Percentiles rank a stretch among this genome's conserved stretches.
Evolutionary conservation across 805 yeast species (phyloP).

Genomic region (Candida mattraensis): DNA sequence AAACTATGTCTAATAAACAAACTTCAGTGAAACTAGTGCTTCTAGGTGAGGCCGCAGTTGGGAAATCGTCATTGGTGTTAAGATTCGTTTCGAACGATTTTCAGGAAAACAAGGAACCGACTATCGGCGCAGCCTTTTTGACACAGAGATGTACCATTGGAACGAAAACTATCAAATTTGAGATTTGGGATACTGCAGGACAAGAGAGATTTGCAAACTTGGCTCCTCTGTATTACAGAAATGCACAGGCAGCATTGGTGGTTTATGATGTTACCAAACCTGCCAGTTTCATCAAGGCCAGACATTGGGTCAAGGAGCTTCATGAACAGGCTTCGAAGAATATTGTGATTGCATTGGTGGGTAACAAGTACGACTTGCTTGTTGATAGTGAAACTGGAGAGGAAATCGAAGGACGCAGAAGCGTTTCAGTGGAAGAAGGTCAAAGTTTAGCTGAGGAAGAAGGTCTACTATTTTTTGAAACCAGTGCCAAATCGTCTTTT

Average conservation of each 20-base stretch:
- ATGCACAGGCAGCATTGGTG: slow-evolving; percentile 95
- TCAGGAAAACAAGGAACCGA: slow-evolving; percentile 96
- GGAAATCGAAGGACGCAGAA: slow-evolving; percentile 57
- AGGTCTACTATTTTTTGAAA: slow-evolving; percentile 85
- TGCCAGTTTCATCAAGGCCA: slow-evolving; percentile 90
- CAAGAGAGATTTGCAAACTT: slow-evolving; percentile 95
- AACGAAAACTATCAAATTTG: slow-evolving; percentile 83
- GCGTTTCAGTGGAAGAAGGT: slow-evolving; percentile 86
- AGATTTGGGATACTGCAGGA: slow-evolving; percentile 97
- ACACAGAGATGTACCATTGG: slow-evolving; percentile 92
- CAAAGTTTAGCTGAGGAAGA: slow-evolving; percentile 86
- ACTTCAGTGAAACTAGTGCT: slow-evolving; percentile 87
- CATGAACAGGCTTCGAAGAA: slow-evolving; percentile 94
- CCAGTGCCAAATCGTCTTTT: slow-evolving; percentile 87
- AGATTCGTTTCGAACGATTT: slow-evolving; percentile 93
- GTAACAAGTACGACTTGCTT: slow-evolving; percentile 84
- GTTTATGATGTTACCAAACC: slow-evolving; percentile 96
- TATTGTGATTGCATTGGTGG: slow-evolving; percentile 90
- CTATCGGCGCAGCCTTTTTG: slow-evolving; percentile 96
- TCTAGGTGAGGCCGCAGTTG: slow-evolving; percentile 97
- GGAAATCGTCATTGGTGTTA: slow-evolving; percentile 88
- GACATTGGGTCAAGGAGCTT: slow-evolving; percentile 96
- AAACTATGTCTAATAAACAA: slow-evolving; percentile 1
- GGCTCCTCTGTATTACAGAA: slow-evolving; percentile 97
- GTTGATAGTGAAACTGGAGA: slow-evolving; percentile 48